Evolutionary conservation across 306 rosid species (phyloP).

Genomic region (Vigna nakashimae): DNA sequence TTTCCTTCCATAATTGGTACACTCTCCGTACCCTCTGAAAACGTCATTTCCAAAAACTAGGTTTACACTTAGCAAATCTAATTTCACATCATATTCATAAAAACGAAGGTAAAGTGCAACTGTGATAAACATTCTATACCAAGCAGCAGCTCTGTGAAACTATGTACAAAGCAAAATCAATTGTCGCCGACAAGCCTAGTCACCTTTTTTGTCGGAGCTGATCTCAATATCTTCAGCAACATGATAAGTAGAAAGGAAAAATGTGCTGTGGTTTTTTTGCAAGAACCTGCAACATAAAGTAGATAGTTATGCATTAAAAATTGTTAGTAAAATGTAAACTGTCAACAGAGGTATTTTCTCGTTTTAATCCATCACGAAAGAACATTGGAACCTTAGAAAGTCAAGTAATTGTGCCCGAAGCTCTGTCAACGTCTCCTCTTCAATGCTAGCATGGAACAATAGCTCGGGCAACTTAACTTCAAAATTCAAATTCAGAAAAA

Average conservation of each 20-base stretch:
- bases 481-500: conserved; percentile 45
- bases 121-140: conserved; percentile 37
- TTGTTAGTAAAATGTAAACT: conserved; percentile 22
- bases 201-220: conserved; percentile 59
- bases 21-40: neutral
- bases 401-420: conserved; percentile 64
- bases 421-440: conserved; percentile 66
- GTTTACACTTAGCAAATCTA: neutral
- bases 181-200: conserved; percentile 33
- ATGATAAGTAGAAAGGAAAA: conserved; percentile 75
- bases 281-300: conserved; percentile 69
- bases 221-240: conserved; percentile 65
- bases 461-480: conserved; percentile 87
- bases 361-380: neutral
- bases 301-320: conserved; percentile 12
- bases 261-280: conserved; percentile 60
- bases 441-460: conserved; percentile 68
- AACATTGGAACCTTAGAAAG: conserved; percentile 75
- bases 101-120: neutral
- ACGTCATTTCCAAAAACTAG: neutral
- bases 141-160: conserved; percentile 29
- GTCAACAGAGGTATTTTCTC: neutral
- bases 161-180: conserved; percentile 44
- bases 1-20: neutral
- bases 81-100: conserved; percentile 19